Evolutionary conservation across 495 filamentous ascomycete species (phyloP), one percentile per base, ranked within the genome.

Genomic region (Aspergillus bertholletiae): DNA sequence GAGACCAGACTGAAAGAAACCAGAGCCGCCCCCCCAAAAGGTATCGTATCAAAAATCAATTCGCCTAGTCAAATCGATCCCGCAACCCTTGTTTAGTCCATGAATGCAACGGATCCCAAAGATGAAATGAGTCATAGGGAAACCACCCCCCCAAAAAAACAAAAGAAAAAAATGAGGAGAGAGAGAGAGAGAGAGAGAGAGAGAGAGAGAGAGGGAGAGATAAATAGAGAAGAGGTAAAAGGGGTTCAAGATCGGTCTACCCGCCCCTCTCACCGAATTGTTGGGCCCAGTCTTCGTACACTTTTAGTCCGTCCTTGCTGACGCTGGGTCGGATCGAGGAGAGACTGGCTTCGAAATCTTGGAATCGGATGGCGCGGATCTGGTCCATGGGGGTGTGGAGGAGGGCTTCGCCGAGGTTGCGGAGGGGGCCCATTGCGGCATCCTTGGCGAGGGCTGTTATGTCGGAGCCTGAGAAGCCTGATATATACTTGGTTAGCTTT

Each of bases 371-470:
- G 1, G 91, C 84, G 13, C 93, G 80, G 62, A 99, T 96, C 54
- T 97, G 86, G 54, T 97, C 94, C 82, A 90, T 94, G 4, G 86
- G 86, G 74, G 92, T 97, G 57, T 89, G 83, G 22, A 99, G 77
- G 35, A 99, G 75, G 17, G 88, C 88, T 65, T 97, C 95, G 20
- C 94, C 94, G 2, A 99, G 77, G 51, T 88, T 92, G 18, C 95
- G 85, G 13, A 99, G 79, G 8, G 95, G 94, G 0, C 94, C 95
- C 94, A 99, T 99, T 22, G 94, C 94, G 9, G 94, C 94, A 66
- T 99, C 94, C 70, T 99, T 99, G 8, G 94, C 95, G 22, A 99
- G 74, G 6, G 94, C 94, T 9, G 94, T 99, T 51, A 99, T 96
- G 66, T 99, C 94, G 3, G 91, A 96, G 54, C 94, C 95, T 32